phyloP scores from a whole-genome alignment of 305 asterid species.

The Plantago coronopus region DNA sequence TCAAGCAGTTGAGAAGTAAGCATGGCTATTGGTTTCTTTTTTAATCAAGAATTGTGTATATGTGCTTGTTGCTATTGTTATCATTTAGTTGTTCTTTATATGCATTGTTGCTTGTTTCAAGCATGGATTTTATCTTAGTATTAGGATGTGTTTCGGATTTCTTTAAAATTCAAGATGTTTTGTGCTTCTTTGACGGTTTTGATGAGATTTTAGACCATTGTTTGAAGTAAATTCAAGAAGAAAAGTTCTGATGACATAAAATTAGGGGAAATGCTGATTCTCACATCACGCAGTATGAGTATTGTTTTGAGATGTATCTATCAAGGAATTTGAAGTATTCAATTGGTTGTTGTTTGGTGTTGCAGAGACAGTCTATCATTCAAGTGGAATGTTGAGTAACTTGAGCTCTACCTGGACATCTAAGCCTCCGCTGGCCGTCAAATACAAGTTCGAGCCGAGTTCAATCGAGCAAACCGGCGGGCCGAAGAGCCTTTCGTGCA shows the following conservation, averaged over 20 bases:
- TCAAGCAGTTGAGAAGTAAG: conserved; percentile 85
- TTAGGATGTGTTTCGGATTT: not conserved
- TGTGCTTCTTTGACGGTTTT: no score
- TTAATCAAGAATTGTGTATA: not conserved
- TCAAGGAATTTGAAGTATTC: no score
- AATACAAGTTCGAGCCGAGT: conserved; percentile 70
- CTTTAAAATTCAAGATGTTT: not conserved
- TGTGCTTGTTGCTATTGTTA: not conserved
- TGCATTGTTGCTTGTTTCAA: not conserved
- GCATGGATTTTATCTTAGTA: not conserved
- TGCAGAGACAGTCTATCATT: conserved; percentile 93
- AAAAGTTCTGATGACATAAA: no score
- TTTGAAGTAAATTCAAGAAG: no score
- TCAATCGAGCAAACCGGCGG: conserved; percentile 59
- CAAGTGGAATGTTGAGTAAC: conserved; percentile 87
- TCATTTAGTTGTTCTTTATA: not conserved
- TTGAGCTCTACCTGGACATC: conserved; percentile 97
- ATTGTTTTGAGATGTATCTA: not conserved
- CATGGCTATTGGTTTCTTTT: conserved; percentile 2
- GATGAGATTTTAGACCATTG: no score
- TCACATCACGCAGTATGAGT: no score
- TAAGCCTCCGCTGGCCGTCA: conserved; percentile 92
- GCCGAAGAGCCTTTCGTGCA: conserved; percentile 81
- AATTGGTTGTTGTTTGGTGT: conserved; percentile 19
- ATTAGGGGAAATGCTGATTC: no score